Evolutionary conservation across 352 stramenopile species (phyloP).

Genomic region (Pythium monospermum): DNA sequence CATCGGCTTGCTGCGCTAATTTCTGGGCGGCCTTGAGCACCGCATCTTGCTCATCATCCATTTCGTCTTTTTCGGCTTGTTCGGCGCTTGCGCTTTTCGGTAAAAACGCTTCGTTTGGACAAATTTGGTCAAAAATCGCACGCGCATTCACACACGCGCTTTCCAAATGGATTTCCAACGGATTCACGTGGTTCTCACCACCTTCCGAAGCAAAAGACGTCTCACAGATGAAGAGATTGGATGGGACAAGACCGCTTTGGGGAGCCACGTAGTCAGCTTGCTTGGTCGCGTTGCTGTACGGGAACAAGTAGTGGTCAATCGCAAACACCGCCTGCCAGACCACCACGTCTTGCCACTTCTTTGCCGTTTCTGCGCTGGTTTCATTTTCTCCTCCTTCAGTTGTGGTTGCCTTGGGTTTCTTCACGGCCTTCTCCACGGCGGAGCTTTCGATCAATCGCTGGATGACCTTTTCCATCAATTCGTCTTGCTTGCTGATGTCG

Average conservation of each 20-base stretch:
- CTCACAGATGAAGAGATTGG: slow-evolving; percentile 48
- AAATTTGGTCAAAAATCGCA: slow-evolving; percentile 54
- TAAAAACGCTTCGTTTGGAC: slow-evolving; percentile 52
- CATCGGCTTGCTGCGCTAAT: slow-evolving; percentile 20
- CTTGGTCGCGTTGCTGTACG: slow-evolving; percentile 12
- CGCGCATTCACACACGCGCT: slow-evolving; percentile 54
- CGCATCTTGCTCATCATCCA: slow-evolving; percentile 54
- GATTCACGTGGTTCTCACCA: slow-evolving; percentile 19
- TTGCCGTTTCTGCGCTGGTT: slow-evolving; percentile 10
- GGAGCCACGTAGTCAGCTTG: slow-evolving; percentile 12
- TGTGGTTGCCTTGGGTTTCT: background rate
- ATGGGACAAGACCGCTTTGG: slow-evolving; percentile 20
- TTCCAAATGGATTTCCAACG: slow-evolving; percentile 60
- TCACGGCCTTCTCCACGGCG: slow-evolving; percentile 4
- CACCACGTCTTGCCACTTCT: slow-evolving; percentile 22
- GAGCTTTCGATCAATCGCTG: slow-evolving; percentile 25
- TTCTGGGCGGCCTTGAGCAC: slow-evolving; percentile 59
- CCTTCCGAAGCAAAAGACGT: slow-evolving; percentile 21
- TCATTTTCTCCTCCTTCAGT: too few species aligned
- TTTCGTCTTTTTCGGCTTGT: slow-evolving; percentile 48
- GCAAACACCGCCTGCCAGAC: slow-evolving; percentile 58
- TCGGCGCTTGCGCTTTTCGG: slow-evolving; percentile 57
- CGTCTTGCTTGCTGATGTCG: slow-evolving; percentile 27
- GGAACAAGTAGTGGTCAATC: slow-evolving; percentile 35
- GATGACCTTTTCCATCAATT: slow-evolving; percentile 38